Base-by-base conservation (phyloP, 2,329 filamentous ascomycete species). In the Xylariaceae sp. region DNA sequence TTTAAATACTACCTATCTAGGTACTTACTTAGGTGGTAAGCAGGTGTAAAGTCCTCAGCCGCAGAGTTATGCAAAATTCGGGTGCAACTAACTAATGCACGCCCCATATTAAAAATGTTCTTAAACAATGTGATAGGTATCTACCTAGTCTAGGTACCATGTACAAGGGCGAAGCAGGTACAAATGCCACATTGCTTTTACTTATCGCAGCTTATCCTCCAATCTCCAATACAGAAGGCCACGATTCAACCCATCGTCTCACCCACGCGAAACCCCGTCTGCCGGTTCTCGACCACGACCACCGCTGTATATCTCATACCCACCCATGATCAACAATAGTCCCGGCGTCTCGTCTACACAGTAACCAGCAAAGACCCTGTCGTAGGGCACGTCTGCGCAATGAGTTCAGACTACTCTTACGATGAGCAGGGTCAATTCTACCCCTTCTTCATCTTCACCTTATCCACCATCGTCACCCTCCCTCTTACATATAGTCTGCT, bases 341-440 rank as follows among this genome's bases (percentile, higher is more conserved):
- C 39, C 9, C 37, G 53, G 45, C 43, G 42, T 32, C 30, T 29
- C 49, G 51, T 54, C 46, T 39, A 41, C 46, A 40, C 47, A 44
- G 31, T 47, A n/a, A 55, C 47, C 46, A 49, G 42, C 34, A 47
- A 67, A 67, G 64, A 63, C 66, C 65, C 66, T 65, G 60, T 58
- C 57, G 51, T 57, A 67, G 66, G 65, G 65, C 64, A 59, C 59
- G 57, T 63, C 61, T 60, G 62, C 72, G 85, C 77, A 72, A 94
- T 94, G 85, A 91, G 87, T 70, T 89, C 88, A 68, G 92, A 97
- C 74, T 99, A 99, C 80, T 95, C 89, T 68, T 99, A 99, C 77
- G 94, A 99, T 81, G 89, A 96, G 71, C 85, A 94, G 83, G 91
- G 91, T 66, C 89, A 96, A 82, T 96, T 96, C 79, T 99, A 96